Evolutionary conservation across 768 basidiomycete genomes (phyloP), one percentile per base, ranked within the genome.

Genomic region (Leccinum olivaceopallidum): DNA sequence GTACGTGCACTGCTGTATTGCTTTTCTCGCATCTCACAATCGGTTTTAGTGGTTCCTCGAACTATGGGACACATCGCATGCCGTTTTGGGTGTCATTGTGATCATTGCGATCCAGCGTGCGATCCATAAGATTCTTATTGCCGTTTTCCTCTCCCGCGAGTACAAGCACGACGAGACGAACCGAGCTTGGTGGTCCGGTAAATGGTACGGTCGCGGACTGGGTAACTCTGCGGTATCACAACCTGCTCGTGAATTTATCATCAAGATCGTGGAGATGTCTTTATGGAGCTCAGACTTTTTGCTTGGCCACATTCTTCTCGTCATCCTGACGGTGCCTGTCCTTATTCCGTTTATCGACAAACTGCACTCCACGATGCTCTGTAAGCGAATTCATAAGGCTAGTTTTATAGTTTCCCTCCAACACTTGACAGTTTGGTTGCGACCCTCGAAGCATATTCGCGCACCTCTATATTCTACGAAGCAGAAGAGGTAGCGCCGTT

Each of bases 101-200:
- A 89, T 95, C 60, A 85, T 97, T 63, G 86, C 90, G 26, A 87
- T 99, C 54, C 95, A 98, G 75, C 85, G 97, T 52, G 88, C 92
- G 39, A 84, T 98, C 67, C 91, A 94, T 78, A 98, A 98, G 80
- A 86, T 96, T 63, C 81, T 97, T 57, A 98, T 98, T 63, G 84
- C 95, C 6, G 89, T 94, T 51, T 94, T 95, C 83, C 83, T 98
- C 51, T 93, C 94, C 26, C 89, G 97, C 70, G 97, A 99, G 76
- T 96, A 90, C 82, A 98, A 98, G 79, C 94, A 97, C 72, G 97
- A 99, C 71, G 95, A 98, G 79, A 95, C 93, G 26, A 98, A 98
- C 78, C 83, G 92, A 62, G 95, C 95, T 2, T 98, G 95, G 96
- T 99, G 97, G 97, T 95, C 95, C 18, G 95, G 95, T 63, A 89